phyloP scores from a whole-genome alignment of 2,329 filamentous ascomycete species.

The Curvularia lunata region DNA sequence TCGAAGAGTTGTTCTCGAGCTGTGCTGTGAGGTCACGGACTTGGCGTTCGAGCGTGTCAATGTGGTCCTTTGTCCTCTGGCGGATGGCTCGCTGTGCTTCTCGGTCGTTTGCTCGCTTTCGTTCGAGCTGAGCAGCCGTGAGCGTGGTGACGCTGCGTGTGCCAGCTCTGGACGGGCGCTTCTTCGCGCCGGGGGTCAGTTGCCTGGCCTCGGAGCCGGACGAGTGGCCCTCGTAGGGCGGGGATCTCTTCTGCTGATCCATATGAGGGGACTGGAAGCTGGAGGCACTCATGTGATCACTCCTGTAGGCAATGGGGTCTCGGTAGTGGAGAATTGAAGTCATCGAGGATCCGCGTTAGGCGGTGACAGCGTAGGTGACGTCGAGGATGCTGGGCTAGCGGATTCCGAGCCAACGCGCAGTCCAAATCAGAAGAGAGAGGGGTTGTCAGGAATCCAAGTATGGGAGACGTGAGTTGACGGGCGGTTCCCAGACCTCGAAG shows the following conservation, averaged over 20 bases:
- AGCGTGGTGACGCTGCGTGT: conserved; percentile 64
- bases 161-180: conserved; percentile 60
- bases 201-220: conserved; percentile 49
- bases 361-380: conserved; percentile 41
- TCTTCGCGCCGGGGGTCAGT: conserved; percentile 51
- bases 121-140: conserved; percentile 63
- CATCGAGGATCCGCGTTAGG: conserved; percentile 48
- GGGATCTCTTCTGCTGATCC: conserved; percentile 45
- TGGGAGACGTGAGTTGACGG: conserved; percentile 30
- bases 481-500: conserved; percentile 25
- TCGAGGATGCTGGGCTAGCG: conserved; percentile 45
- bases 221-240: conserved; percentile 49
- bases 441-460: conserved; percentile 30
- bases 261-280: conserved; percentile 45
- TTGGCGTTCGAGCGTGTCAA: conserved; percentile 62
- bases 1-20: conserved; percentile 53
- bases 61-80: conserved; percentile 65
- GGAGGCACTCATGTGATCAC: conserved; percentile 48
- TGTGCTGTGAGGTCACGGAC: conserved; percentile 60
- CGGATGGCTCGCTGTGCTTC: conserved; percentile 66
- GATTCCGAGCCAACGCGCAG: conserved; percentile 28
- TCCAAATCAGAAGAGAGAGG: conserved; percentile 24
- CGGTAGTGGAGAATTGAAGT: conserved; percentile 51
- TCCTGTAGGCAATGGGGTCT: conserved; percentile 49
- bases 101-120: conserved; percentile 66